Evolutionary conservation across 495 filamentous ascomycete species (phyloP).

Genomic region (Bathelium albidoporum): DNA sequence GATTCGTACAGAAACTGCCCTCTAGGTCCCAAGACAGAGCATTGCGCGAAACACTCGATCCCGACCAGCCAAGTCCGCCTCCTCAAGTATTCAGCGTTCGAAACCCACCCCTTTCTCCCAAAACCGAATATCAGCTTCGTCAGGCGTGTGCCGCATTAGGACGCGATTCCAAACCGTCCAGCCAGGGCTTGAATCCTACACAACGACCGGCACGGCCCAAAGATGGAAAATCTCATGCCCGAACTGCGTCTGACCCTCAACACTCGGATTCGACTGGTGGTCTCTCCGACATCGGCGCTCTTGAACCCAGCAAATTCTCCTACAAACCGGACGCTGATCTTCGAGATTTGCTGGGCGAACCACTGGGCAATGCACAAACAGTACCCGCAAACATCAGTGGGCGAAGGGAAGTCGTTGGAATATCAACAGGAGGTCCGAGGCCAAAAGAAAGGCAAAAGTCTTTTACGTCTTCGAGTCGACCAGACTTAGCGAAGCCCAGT

Average conservation of each 20-base stretch:
- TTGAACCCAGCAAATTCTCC: neutral
- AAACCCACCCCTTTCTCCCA: neutral
- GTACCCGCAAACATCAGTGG: neutral
- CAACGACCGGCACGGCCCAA: neutral
- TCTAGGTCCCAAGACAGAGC: constrained; percentile 1
- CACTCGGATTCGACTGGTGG: neutral
- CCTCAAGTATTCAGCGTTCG: neutral
- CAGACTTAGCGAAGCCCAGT: neutral
- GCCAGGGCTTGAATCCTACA: neutral
- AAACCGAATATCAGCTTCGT: neutral
- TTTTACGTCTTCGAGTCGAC: neutral
- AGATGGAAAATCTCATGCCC: neutral
- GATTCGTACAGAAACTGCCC: neutral
- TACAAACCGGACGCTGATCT: neutral
- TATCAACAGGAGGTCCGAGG: neutral
- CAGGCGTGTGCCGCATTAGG: neutral
- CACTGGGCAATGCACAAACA: neutral
- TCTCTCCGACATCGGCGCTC: neutral
- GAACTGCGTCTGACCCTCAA: neutral
- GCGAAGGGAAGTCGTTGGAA: neutral
- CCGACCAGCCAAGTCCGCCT: neutral
- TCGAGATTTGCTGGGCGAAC: neutral
- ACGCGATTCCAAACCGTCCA: neutral
- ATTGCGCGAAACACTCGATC: neutral
- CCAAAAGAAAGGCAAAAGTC: neutral